A percentile compares a stretch with the other conserved stretches of the same genome.
Evolutionary conservation across 129 eudicot genomes (phyloP).

Genomic region (Saussurea involucrata): DNA sequence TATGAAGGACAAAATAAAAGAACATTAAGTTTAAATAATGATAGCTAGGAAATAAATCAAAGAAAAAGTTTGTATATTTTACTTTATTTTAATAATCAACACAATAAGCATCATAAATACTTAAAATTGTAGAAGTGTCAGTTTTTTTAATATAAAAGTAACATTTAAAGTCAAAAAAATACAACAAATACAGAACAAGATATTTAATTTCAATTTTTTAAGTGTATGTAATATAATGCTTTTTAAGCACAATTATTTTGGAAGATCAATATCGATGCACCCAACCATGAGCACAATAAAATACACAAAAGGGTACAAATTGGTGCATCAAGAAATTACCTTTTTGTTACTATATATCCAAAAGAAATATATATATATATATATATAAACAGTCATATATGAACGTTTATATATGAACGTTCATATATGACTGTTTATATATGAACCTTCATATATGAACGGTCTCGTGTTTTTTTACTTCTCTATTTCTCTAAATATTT

Average conservation of each 20-base stretch:
- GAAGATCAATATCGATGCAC: background rate
- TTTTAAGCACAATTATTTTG: background rate
- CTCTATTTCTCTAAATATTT: too few species aligned
- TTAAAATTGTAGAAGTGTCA: background rate
- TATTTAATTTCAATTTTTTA: background rate
- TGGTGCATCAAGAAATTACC: background rate
- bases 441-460: too few species aligned
- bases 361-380: background rate
- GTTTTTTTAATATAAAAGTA: background rate
- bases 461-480: too few species aligned
- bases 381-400: too few species aligned
- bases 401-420: too few species aligned
- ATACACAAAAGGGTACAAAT: background rate
- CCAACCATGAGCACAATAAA: conserved; percentile 13
- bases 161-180: background rate
- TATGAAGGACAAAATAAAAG: background rate
- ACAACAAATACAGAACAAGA: background rate
- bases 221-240: background rate
- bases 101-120: background rate
- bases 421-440: too few species aligned
- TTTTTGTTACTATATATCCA: conserved; percentile 5
- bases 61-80: background rate
- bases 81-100: background rate
- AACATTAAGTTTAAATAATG: background rate
- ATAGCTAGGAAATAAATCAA: background rate